Percentiles rank a stretch among this genome's conserved stretches.
phyloP scores from a whole-genome alignment of 2,329 filamentous ascomycete species.

The Sphaerulina populicola region DNA sequence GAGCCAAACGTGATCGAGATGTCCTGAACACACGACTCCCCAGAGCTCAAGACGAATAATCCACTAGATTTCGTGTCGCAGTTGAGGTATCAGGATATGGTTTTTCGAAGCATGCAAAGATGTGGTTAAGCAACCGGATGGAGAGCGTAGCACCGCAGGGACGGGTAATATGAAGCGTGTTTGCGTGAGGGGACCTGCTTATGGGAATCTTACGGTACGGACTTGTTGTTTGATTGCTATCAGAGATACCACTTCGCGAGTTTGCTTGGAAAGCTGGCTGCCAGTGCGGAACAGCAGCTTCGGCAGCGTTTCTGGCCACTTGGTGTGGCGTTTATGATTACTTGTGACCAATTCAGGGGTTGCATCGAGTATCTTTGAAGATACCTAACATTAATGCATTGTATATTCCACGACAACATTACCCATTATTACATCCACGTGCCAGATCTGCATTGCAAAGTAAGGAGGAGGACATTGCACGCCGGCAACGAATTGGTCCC shows the following conservation, averaged over 20 bases:
- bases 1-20: neutral
- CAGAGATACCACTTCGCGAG: neutral
- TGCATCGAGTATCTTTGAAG: neutral
- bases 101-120: neutral
- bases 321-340: neutral
- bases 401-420: no score
- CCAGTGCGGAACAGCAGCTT: constrained; percentile 11
- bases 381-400: neutral
- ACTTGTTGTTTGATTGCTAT: neutral
- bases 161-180: neutral
- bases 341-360: neutral
- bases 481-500: neutral
- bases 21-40: neutral
- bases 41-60: neutral
- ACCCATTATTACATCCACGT: no score
- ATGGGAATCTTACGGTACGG: neutral
- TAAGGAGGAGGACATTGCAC: neutral
- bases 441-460: no score
- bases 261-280: constrained; percentile 6
- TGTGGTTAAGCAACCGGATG: neutral
- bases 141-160: neutral
- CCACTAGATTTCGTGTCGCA: neutral
- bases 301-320: neutral
- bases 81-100: neutral
- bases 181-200: neutral